Conservation (phyloP, 2,329 filamentous ascomycete species). For the Fusarium burgessii region DNA sequence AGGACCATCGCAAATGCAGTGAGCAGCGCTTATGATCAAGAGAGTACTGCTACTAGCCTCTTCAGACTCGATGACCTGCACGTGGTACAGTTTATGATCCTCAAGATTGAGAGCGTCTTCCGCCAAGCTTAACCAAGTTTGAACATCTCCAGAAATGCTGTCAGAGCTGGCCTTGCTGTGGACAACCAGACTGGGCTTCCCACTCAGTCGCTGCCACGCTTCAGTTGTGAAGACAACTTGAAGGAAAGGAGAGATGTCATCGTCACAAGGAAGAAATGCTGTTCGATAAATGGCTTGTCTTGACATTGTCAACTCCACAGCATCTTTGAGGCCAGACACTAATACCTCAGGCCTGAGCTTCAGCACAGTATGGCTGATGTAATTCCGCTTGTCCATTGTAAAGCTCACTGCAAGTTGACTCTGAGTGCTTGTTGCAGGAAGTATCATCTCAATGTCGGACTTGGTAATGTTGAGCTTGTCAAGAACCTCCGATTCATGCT, state of each 20-base stretch:
- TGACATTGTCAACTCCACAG: not conserved
- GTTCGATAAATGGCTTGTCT: slow-evolving; percentile 21
- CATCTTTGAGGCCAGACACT: rapidly evolving
- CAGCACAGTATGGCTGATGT: slow-evolving; percentile 18
- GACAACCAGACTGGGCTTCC: not conserved
- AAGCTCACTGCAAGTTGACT: slow-evolving; percentile 26
- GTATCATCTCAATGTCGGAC: not conserved
- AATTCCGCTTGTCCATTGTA: slow-evolving; percentile 19
- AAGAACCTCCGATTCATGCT: not conserved
- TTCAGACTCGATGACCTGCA: not conserved
- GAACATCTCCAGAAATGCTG: not conserved
- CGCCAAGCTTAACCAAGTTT: not conserved
- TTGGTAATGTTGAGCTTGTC: not conserved
- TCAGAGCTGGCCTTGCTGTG: not conserved
- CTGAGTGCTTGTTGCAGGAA: slow-evolving; percentile 21
- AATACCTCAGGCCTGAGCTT: not conserved
- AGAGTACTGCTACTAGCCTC: not conserved
- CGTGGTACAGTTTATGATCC: not conserved
- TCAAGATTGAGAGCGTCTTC: slow-evolving; percentile 1
- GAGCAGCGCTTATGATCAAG: slow-evolving; percentile 12
- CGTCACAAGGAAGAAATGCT: slow-evolving; percentile 8
- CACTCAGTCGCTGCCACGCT: not conserved
- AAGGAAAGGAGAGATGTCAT: slow-evolving; percentile 5
- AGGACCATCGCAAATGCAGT: slow-evolving; percentile 25
- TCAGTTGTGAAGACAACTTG: not conserved